phyloP scores from a whole-genome alignment of 495 filamentous ascomycete genomes.

The Aspergillus biplanus region DNA sequence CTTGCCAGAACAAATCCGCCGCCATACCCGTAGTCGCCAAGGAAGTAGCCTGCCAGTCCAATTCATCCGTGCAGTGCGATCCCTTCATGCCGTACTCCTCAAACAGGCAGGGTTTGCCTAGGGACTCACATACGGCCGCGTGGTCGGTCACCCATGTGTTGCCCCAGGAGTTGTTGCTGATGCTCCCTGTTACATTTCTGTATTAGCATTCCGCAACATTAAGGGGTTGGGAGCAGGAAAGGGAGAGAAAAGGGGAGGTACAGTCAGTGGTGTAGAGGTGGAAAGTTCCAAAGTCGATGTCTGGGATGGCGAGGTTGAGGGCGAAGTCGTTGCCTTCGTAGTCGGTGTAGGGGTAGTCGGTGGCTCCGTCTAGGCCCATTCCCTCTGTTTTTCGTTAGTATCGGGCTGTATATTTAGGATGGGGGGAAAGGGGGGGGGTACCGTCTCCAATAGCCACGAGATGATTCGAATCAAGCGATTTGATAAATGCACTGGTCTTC shows the following conservation, averaged over 20 bases:
- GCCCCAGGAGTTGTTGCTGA: constrained; percentile 44
- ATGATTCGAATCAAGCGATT: constrained; percentile 64
- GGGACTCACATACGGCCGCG: constrained; percentile 54
- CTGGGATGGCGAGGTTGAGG: constrained; percentile 57
- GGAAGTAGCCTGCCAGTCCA: constrained; percentile 61
- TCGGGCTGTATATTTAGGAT: no score
- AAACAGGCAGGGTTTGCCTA: constrained; percentile 67
- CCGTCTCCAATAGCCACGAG: constrained; percentile 68
- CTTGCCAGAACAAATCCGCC: constrained; percentile 70
- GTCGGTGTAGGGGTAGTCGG: constrained; percentile 61
- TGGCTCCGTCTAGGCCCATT: constrained; percentile 43
- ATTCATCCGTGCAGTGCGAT: constrained; percentile 47
- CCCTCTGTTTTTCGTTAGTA: constrained; percentile 27
- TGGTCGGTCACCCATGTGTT: constrained; percentile 66
- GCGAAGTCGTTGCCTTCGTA: constrained; percentile 69
- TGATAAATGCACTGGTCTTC: constrained; percentile 66
- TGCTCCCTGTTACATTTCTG: constrained; percentile 44
- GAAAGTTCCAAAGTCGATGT: constrained; percentile 69
- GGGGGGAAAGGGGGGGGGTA: neutral
- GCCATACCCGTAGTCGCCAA: constrained; percentile 54
- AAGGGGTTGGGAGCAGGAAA: neutral
- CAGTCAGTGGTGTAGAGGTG: constrained; percentile 65
- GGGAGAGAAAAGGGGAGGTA: constrained; percentile 41
- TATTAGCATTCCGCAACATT: no score
- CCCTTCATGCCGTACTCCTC: constrained; percentile 67